These are phyloP conservation scores for Paspalum vaginatum DNA, from an alignment of 176 grass and related monocot genomes.

Conservation along the genomic window DNA sequence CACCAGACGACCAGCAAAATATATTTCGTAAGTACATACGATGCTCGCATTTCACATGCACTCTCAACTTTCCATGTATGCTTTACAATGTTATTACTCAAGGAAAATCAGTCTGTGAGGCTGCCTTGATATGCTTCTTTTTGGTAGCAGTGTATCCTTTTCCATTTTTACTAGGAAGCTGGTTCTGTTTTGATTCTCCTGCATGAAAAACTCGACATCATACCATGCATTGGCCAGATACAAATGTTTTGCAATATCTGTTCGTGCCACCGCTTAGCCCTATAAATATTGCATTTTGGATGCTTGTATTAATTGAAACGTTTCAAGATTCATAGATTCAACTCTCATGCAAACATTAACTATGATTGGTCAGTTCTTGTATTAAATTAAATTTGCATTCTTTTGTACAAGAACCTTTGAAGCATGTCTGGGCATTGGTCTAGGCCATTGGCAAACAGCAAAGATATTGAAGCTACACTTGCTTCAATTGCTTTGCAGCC, in stretches of 20 bases:
- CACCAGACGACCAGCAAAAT: constrained; percentile 89
- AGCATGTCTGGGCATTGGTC: background rate
- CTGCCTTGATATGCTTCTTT: background rate
- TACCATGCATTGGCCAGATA: constrained; percentile 13
- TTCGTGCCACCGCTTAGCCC: background rate
- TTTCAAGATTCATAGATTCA: constrained; percentile 13
- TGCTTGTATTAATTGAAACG: background rate
- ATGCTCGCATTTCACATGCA: constrained; percentile 3
- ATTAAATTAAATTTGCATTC: constrained; percentile 23
- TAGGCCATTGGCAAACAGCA: constrained; percentile 11
- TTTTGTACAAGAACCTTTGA: constrained; percentile 25
- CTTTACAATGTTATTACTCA: background rate
- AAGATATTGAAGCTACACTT: constrained; percentile 7
- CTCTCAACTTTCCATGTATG: constrained; percentile 12
- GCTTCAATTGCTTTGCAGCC: background rate
- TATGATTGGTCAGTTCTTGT: constrained; percentile 3
- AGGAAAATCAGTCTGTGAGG: constrained; percentile 1
- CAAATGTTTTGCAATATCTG: constrained; percentile 4
- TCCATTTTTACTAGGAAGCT: background rate
- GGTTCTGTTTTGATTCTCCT: background rate
- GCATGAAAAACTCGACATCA: background rate
- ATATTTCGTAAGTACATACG: constrained; percentile 67
- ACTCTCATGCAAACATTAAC: constrained; percentile 21
- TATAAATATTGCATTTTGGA: too few relatives aligned
- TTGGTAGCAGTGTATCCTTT: background rate